Conservation (phyloP, 2,329 filamentous ascomycete species). For the Aspergillus udagawae region DNA sequence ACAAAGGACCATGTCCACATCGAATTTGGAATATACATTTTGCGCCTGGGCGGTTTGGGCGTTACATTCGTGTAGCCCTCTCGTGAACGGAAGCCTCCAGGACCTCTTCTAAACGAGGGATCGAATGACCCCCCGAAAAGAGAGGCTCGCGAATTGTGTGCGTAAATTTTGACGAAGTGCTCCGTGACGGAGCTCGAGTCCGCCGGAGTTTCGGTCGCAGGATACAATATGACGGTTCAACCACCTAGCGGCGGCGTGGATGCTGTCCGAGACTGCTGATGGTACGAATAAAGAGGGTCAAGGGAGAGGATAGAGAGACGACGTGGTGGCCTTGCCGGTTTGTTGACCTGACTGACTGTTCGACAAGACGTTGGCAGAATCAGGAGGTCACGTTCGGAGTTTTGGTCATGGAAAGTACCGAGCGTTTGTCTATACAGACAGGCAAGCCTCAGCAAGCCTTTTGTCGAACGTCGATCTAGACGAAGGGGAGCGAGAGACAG, state of each 20-base stretch:
- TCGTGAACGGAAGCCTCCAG: conserved; percentile 49
- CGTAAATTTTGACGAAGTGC: conserved; percentile 50
- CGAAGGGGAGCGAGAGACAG: not conserved
- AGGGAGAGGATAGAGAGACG: not conserved
- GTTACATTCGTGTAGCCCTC: conserved; percentile 45
- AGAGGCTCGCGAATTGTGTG: conserved; percentile 55
- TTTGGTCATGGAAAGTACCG: not conserved
- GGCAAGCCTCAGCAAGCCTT: not conserved
- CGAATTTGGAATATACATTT: conserved; percentile 74
- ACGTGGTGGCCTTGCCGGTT: not conserved
- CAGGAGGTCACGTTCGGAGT: not conserved
- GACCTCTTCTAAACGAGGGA: conserved; percentile 46
- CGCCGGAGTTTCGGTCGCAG: conserved; percentile 18
- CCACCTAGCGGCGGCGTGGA: conserved; percentile 26
- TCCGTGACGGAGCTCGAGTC: conserved; percentile 38
- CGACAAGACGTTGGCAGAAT: not conserved
- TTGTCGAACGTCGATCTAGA: not conserved
- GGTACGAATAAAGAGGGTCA: not conserved
- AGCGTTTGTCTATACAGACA: not conserved
- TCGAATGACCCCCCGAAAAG: conserved; percentile 57
- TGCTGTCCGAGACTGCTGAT: not conserved
- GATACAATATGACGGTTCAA: conserved; percentile 32
- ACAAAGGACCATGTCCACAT: conserved; percentile 89
- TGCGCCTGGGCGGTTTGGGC: conserved; percentile 33
- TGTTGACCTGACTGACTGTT: not conserved